phyloP scores from a whole-genome alignment of 208 protist species.

The Strigomonas culicis region DNA sequence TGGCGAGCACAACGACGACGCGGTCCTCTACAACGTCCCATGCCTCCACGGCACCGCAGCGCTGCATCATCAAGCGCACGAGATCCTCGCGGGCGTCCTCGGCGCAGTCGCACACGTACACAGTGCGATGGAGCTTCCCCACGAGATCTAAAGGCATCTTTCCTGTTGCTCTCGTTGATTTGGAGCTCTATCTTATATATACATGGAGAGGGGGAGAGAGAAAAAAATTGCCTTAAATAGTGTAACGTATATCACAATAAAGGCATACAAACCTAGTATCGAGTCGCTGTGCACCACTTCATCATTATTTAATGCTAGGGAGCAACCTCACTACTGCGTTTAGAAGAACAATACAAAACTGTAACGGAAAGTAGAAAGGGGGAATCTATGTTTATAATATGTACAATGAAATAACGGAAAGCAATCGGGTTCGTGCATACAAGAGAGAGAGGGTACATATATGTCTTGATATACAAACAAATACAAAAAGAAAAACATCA shows the following conservation, averaged over 20 bases:
- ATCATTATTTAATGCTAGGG: too few relatives aligned
- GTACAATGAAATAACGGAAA: neutral
- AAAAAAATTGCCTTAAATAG: neutral
- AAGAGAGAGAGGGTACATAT: neutral
- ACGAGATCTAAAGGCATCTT: conserved; percentile 86
- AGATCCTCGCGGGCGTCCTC: conserved; percentile 65
- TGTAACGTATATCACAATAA: neutral
- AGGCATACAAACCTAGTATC: neutral
- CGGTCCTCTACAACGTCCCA: conserved; percentile 65
- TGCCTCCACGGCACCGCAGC: conserved; percentile 74
- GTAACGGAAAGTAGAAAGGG: neutral
- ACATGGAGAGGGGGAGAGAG: neutral
- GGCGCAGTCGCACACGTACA: conserved; percentile 68
- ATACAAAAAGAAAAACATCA: too few relatives aligned
- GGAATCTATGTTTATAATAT: conserved; percentile 1
- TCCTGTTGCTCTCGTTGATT: too few relatives aligned
- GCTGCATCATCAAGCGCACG: conserved; percentile 51
- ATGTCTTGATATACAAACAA: too few relatives aligned
- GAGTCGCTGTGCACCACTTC: too few relatives aligned
- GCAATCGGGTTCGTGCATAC: neutral
- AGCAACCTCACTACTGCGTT: too few relatives aligned
- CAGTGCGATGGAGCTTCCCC: conserved; percentile 80
- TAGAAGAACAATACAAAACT: neutral
- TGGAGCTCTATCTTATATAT: too few relatives aligned
- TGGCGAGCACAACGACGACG: conserved; percentile 61